Evolutionary conservation across 192 early-diverging fungal genomes (phyloP).

Genomic region (Martensiomyces pterosporus): DNA sequence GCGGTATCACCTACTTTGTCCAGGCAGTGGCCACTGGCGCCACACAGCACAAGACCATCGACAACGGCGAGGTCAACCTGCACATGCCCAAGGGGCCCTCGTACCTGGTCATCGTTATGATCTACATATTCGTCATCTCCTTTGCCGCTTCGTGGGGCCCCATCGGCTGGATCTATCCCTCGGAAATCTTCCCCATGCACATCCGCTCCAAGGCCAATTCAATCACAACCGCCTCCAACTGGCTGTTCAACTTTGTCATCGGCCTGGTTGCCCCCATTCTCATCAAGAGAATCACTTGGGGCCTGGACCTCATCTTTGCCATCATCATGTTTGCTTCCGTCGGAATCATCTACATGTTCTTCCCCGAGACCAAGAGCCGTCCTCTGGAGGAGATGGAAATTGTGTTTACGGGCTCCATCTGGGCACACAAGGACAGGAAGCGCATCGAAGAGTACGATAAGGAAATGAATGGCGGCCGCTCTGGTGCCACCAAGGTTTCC

Average conservation of each 20-base stretch:
- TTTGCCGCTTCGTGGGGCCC: conserved; percentile 94
- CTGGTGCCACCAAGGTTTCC: too few species aligned
- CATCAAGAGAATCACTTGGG: conserved; percentile 61
- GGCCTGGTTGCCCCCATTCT: conserved; percentile 70
- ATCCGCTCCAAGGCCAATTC: conserved; percentile 83
- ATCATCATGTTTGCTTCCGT: conserved; percentile 59
- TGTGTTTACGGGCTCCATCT: conserved; percentile 54
- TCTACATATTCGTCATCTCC: conserved; percentile 76
- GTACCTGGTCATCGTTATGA: conserved; percentile 61
- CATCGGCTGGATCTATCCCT: conserved; percentile 87
- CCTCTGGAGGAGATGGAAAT: conserved; percentile 86
- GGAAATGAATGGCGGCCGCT: too few species aligned
- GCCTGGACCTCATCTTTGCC: conserved; percentile 69
- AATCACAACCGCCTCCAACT: conserved; percentile 84
- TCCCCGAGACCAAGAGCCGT: conserved; percentile 80
- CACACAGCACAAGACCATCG: conserved; percentile 22
- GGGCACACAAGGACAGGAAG: conserved; percentile 40
- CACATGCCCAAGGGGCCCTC: conserved; percentile 41
- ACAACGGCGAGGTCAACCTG: conserved; percentile 26
- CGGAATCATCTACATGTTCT: conserved; percentile 63
- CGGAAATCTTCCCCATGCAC: conserved; percentile 89
- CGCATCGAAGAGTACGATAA: conserved; percentile 34
- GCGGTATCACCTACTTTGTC: conserved; percentile 29
- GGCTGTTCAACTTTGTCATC: conserved; percentile 84
- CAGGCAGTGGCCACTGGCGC: conserved; percentile 34